phyloP scores from a whole-genome alignment of 2,329 filamentous ascomycete genomes.

The Microdochium paspali region DNA sequence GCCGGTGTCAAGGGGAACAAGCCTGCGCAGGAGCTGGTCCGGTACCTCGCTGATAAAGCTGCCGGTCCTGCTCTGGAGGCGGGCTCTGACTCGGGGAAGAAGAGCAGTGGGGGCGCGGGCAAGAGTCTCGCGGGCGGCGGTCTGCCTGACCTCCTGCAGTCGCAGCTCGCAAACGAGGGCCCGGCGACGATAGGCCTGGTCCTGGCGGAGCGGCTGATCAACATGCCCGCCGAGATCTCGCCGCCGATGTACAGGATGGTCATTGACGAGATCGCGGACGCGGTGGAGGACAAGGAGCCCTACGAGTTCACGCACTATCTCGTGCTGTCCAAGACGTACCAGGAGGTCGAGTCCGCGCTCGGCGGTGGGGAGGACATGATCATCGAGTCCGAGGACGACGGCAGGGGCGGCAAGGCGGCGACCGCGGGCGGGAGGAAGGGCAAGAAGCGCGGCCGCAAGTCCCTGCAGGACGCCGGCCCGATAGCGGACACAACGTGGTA shows the following conservation, averaged over 20 bases:
- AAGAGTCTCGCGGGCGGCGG: conserved; percentile 38
- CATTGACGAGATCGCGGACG: conserved; percentile 80
- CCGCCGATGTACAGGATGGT: conserved; percentile 95
- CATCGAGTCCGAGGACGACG: conserved; percentile 56
- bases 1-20: conserved; percentile 48
- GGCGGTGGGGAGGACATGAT: neutral
- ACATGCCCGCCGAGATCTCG: conserved; percentile 87
- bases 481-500: conserved; percentile 58
- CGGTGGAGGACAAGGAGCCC: conserved; percentile 81
- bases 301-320: conserved; percentile 93
- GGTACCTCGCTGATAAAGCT: conserved; percentile 58
- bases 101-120: conserved; percentile 12
- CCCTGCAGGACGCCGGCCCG: conserved; percentile 11
- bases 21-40: conserved; percentile 54
- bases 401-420: conserved; percentile 52
- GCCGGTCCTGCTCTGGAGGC: neutral
- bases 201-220: conserved; percentile 88
- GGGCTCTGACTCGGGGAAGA: too few species aligned
- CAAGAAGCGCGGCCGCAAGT: conserved; percentile 56
- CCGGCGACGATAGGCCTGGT: conserved; percentile 64
- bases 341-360: conserved; percentile 74
- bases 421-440: conserved; percentile 32
- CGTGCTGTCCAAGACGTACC: conserved; percentile 84
- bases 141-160: conserved; percentile 47
- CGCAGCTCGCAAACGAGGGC: conserved; percentile 5